phyloP scores from a whole-genome alignment of 2,329 filamentous ascomycete genomes.

The Boeremia exigua region DNA sequence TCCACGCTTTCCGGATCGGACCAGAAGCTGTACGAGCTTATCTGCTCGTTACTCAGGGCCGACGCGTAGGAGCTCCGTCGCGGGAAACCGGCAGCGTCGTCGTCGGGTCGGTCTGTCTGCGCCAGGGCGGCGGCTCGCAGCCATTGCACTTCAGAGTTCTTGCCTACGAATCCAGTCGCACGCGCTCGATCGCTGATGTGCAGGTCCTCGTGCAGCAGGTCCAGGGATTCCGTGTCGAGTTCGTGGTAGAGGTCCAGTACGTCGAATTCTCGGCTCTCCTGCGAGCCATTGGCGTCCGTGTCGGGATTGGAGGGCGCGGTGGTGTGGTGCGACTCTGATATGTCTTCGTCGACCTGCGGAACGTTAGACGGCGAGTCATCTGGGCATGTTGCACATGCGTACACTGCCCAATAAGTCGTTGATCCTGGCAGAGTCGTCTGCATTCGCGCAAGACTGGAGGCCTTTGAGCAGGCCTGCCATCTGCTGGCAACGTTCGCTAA shows the following conservation, averaged over 20 bases:
- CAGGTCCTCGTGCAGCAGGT: constrained; percentile 39
- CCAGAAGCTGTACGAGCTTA: no score
- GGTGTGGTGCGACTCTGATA: constrained; percentile 25
- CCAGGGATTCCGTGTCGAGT: constrained; percentile 26
- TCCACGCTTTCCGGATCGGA: no score
- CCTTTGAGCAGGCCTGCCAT: constrained; percentile 33
- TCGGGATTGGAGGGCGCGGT: constrained; percentile 25
- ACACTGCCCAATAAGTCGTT: constrained; percentile 32
- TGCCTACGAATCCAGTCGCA: constrained; percentile 42
- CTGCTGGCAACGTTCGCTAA: constrained; percentile 38
- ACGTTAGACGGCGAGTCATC: constrained; percentile 10
- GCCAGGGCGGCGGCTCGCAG: constrained; percentile 30
- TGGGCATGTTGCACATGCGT: not conserved
- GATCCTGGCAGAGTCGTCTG: constrained; percentile 32
- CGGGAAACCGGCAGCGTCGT: no score
- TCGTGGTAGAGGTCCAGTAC: constrained; percentile 18
- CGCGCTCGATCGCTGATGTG: constrained; percentile 31
- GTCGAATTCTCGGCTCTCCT: constrained; percentile 14
- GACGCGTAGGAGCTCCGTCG: constrained; percentile 29
- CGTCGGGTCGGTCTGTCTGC: constrained; percentile 3
- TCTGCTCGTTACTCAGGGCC: no score
- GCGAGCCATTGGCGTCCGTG: constrained; percentile 25
- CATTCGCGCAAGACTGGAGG: constrained; percentile 23
- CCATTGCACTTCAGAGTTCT: constrained; percentile 44
- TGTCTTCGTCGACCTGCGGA: constrained; percentile 36